phyloP scores from a whole-genome alignment of 2,329 filamentous ascomycete species.

The Coniochaeta prunicola region DNA sequence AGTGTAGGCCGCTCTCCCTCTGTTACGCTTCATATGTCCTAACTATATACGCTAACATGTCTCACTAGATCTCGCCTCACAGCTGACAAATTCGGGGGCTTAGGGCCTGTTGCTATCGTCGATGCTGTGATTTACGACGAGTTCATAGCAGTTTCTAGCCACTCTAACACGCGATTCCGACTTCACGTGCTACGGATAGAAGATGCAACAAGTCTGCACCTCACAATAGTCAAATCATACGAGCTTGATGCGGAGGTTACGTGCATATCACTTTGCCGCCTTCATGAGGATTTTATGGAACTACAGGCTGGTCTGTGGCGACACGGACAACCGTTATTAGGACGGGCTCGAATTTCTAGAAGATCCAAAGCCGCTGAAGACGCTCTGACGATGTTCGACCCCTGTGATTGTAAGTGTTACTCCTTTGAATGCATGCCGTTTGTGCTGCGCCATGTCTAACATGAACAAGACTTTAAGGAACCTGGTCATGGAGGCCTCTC shows the following conservation, averaged over 20 bases:
- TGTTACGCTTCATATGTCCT: not conserved
- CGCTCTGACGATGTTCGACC: slow-evolving; percentile 8
- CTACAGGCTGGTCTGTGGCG: slow-evolving; percentile 24
- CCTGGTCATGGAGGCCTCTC: not conserved
- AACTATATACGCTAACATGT: slow-evolving; percentile 6
- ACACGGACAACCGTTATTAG: slow-evolving; percentile 24
- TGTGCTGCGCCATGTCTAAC: not conserved
- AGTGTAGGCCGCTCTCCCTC: slow-evolving; percentile 21
- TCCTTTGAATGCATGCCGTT: not conserved
- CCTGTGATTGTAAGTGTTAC: slow-evolving; percentile 15
- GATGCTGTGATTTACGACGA: slow-evolving; percentile 33
- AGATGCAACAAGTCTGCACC: slow-evolving; percentile 11
- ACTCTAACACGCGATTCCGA: slow-evolving; percentile 25
- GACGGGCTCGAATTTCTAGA: slow-evolving; percentile 15
- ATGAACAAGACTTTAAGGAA: not conserved
- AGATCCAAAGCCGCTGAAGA: not conserved
- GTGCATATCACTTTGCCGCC: slow-evolving; percentile 28
- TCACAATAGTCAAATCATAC: slow-evolving; percentile 23
- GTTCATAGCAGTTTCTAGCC: slow-evolving; percentile 34
- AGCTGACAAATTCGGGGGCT: slow-evolving; percentile 7
- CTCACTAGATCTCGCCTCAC: slow-evolving; percentile 3
- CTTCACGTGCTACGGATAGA: slow-evolving; percentile 32
- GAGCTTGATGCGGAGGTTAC: slow-evolving; percentile 40
- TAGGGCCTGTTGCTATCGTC: slow-evolving; percentile 19
- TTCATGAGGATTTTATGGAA: not conserved